Conservation (phyloP, 139 green algal genomes). For the Tetradesmus lagerheimii region DNA sequence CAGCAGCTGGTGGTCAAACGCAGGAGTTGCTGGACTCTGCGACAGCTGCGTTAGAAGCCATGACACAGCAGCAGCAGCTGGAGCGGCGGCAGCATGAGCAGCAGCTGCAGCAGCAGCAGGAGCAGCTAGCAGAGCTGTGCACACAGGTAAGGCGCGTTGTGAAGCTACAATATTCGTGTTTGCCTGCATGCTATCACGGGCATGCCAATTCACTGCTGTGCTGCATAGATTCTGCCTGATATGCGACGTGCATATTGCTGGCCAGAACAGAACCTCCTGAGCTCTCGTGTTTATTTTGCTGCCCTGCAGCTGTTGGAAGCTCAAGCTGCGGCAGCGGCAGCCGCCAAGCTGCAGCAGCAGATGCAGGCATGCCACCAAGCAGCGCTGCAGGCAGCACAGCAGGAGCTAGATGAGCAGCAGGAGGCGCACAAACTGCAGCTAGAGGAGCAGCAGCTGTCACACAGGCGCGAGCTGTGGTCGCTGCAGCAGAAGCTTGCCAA, state of each 20-base stretch:
- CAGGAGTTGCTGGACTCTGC: background rate
- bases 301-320: background rate
- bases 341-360: background rate
- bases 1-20: background rate
- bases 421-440: background rate
- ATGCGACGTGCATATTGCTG: no score
- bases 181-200: background rate
- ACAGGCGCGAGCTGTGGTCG: background rate
- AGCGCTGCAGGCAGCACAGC: background rate
- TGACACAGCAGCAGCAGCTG: background rate
- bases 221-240: no score
- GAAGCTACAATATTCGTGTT: background rate
- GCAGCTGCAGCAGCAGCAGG: slow-evolving; percentile 37
- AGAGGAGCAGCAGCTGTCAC: background rate
- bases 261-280: no score
- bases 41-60: background rate
- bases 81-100: slow-evolving; percentile 5
- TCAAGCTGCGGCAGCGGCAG: background rate
- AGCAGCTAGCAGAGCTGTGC: background rate
- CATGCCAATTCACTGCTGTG: no score
- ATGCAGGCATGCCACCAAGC: background rate
- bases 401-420: slow-evolving; percentile 1
- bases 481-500: background rate
- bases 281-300: no score
- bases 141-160: slow-evolving; percentile 5